These are phyloP conservation scores for Aspergillus fumigatiaffinis DNA, from an alignment of 2,329 filamentous ascomycete species.

Conservation along the genomic window DNA sequence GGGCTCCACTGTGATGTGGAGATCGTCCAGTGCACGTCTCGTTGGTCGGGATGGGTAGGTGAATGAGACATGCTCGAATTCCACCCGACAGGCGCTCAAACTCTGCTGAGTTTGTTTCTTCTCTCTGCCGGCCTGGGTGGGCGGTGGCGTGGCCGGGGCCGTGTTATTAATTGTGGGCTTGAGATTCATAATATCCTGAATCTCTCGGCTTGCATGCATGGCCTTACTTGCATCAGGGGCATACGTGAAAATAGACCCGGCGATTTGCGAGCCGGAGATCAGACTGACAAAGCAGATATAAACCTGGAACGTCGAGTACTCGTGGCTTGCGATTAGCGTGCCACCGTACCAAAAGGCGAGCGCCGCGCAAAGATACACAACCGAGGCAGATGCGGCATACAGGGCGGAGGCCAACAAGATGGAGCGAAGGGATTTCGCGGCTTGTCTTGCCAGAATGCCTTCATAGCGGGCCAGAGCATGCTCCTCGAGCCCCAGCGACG, in stretches of 20 bases:
- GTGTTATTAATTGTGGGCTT: neutral
- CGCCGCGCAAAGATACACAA: neutral
- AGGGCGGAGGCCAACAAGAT: no score
- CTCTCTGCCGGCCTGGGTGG: no score
- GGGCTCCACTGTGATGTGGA: no score
- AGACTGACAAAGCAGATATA: neutral
- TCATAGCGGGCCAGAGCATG: neutral
- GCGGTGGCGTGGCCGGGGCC: no score
- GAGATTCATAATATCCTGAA: neutral
- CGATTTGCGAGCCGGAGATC: neutral
- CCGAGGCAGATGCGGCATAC: no score
- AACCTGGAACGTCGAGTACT: neutral
- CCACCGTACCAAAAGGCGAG: conserved; percentile 1
- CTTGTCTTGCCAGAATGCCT: no score
- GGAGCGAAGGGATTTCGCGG: no score
- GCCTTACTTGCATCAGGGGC: conserved; percentile 1
- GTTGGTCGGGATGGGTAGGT: no score
- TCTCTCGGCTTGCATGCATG: neutral
- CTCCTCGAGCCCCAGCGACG: conserved; percentile 1
- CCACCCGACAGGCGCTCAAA: no score
- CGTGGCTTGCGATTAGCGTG: neutral
- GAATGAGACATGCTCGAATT: no score
- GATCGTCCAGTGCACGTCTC: no score
- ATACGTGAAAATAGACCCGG: conserved; percentile 2
- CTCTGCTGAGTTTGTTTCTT: no score